phyloP scores from a whole-genome alignment of 2,329 filamentous ascomycete genomes.

The Neonectria ditissima region DNA sequence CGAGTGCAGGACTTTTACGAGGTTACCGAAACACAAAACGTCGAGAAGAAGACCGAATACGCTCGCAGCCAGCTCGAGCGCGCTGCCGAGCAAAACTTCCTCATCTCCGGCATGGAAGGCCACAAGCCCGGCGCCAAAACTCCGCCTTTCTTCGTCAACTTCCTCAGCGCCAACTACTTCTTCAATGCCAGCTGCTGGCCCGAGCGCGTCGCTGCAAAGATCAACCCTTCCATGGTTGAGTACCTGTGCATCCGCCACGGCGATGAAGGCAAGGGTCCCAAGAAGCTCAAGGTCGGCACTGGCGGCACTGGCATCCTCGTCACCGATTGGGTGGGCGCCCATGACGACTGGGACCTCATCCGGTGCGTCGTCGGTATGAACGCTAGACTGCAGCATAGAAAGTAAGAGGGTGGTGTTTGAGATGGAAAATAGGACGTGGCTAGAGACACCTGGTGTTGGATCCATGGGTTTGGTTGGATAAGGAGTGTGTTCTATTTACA shows the following conservation, averaged over 20 bases:
- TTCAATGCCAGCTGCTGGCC: conserved; percentile 95
- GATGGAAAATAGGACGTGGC: not conserved
- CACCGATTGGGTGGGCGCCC: conserved; percentile 90
- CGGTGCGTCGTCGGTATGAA: conserved; percentile 94
- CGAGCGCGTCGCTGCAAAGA: conserved; percentile 85
- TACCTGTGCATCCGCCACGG: conserved; percentile 71
- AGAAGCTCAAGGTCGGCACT: conserved; percentile 69
- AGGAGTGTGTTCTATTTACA: not conserved
- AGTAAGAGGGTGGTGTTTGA: conserved; percentile 40
- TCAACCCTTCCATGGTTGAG: conserved; percentile 81
- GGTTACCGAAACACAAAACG: conserved; percentile 78
- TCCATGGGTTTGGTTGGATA: conserved; percentile 4
- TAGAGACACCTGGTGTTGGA: conserved; percentile 10
- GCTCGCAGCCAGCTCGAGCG: conserved; percentile 82
- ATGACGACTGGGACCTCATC: conserved; percentile 91
- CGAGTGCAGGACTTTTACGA: conserved; percentile 97
- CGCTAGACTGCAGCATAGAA: conserved; percentile 68
- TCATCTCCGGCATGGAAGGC: conserved; percentile 53
- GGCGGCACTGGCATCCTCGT: conserved; percentile 89
- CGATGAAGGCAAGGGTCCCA: conserved; percentile 62
- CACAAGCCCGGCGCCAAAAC: conserved; percentile 46
- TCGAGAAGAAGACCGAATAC: conserved; percentile 83
- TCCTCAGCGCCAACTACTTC: conserved; percentile 91
- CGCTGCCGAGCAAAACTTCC: conserved; percentile 66
- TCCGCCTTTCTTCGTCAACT: conserved; percentile 87